phyloP scores from a whole-genome alignment of 2,329 filamentous ascomycete species.

The Sporothrix euskadiensis region DNA sequence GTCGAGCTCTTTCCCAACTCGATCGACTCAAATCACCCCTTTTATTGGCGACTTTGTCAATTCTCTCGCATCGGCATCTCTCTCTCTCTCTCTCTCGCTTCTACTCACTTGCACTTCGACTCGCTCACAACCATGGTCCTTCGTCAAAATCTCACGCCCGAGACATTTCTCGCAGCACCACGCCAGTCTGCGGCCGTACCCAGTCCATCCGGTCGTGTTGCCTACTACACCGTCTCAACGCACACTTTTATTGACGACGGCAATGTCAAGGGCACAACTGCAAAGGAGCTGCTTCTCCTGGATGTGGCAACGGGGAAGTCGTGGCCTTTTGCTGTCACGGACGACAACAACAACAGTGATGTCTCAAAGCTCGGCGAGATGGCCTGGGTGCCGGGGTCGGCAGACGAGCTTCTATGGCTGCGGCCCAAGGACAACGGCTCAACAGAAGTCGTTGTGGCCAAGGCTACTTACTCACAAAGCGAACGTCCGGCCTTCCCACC shows the following conservation, averaged over 20 bases:
- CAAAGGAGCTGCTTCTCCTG: conserved; percentile 41
- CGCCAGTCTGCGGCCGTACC: conserved; percentile 39
- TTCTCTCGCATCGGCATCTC: neutral
- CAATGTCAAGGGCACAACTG: conserved; percentile 32
- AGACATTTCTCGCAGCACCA: conserved; percentile 33
- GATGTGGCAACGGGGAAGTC: conserved; percentile 38
- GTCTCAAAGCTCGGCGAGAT: conserved; percentile 40
- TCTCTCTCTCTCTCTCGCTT: neutral
- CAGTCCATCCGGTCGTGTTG: conserved; percentile 42
- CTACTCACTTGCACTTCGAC: neutral
- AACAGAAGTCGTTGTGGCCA: conserved; percentile 40
- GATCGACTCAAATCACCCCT: neutral
- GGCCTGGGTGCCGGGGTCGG: conserved; percentile 41
- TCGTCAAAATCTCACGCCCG: conserved; percentile 34
- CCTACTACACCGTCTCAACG: conserved; percentile 42
- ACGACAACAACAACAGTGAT: conserved; percentile 34
- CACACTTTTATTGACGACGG: conserved; percentile 38
- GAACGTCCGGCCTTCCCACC: neutral
- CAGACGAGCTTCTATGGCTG: conserved; percentile 40
- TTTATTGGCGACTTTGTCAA: neutral
- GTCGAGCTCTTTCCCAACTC: neutral
- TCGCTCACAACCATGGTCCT: conserved; percentile 29
- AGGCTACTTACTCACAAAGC: conserved; percentile 30
- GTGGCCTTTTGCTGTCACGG: conserved; percentile 32
- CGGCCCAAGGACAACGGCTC: conserved; percentile 33